Evolutionary conservation across 257 asterid species (phyloP).

Genomic region (Solanum clarkiae): DNA sequence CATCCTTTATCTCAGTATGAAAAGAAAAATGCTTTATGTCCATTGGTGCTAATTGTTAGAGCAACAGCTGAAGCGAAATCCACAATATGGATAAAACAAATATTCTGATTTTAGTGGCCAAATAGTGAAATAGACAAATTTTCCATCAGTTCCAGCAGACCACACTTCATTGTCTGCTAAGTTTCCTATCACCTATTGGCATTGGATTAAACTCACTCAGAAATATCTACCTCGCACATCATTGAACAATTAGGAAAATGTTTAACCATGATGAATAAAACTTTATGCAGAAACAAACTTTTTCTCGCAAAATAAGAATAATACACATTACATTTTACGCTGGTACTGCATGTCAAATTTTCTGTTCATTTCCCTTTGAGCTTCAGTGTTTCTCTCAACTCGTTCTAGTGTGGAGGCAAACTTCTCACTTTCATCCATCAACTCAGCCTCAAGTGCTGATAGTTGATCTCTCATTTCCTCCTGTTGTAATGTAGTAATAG

Average conservation of each 20-base stretch:
- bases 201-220: neutral
- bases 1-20: neutral
- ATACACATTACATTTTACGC: conserved; percentile 52
- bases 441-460: conserved; percentile 40
- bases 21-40: neutral
- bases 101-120: neutral
- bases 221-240: neutral
- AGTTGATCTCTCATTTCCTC: conserved; percentile 70
- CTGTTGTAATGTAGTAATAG: conserved; percentile 15
- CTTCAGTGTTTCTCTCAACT: conserved; percentile 32
- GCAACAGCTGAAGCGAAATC: neutral
- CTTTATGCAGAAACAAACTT: neutral
- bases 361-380: conserved; percentile 50
- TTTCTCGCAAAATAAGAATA: neutral
- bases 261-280: neutral
- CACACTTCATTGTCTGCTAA: neutral
- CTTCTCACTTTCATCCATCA: conserved; percentile 42
- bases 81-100: neutral
- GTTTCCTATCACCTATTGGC: neutral
- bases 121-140: neutral
- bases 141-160: neutral
- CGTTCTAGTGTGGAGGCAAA: conserved; percentile 27
- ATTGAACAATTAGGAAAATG: neutral
- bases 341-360: conserved; percentile 66
- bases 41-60: neutral